phyloP scores from a whole-genome alignment of 306 rosid genomes.

The Glycine soja region DNA sequence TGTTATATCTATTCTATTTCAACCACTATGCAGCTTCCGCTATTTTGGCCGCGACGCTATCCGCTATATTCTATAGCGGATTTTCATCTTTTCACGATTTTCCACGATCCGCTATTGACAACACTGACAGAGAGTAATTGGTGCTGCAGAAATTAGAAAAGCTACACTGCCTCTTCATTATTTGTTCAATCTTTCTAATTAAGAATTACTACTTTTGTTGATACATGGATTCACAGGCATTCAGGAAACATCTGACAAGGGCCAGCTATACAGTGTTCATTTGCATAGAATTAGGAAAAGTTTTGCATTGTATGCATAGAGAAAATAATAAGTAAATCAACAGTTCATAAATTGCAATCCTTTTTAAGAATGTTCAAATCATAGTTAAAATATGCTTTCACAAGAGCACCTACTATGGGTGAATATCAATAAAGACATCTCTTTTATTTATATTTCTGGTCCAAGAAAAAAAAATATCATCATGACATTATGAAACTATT shows the following conservation, averaged over 20 bases:
- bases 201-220: not conserved
- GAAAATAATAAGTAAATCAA: not conserved
- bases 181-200: not conserved
- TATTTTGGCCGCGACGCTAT: too few relatives aligned
- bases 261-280: not conserved
- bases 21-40: too few relatives aligned
- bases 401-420: conserved; percentile 23
- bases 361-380: not conserved
- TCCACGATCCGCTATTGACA: too few relatives aligned
- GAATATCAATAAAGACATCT: conserved; percentile 20
- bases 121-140: too few relatives aligned
- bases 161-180: conserved; percentile 2
- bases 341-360: not conserved
- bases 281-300: not conserved
- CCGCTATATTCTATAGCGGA: too few relatives aligned
- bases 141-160: not conserved
- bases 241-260: not conserved
- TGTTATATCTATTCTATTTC: too few relatives aligned
- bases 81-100: too few relatives aligned
- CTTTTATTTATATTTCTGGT: conserved; percentile 33
- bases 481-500: not conserved
- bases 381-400: not conserved
- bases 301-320: conserved; percentile 2
- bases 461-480: not conserved
- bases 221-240: not conserved